phyloP scores from a whole-genome alignment of 345 rosid species.

The Microthlaspi erraticum region DNA sequence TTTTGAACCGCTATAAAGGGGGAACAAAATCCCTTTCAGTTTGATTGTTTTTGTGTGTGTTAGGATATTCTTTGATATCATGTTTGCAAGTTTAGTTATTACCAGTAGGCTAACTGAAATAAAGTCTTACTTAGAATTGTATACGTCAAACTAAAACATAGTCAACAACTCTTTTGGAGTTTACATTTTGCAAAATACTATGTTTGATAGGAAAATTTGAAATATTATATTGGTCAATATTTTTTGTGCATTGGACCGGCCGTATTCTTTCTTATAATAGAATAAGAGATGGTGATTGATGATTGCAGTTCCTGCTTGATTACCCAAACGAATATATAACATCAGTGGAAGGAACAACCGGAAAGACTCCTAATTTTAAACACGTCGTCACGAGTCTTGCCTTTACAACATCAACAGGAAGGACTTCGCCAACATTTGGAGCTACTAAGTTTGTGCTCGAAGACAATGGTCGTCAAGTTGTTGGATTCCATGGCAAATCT shows the following conservation, averaged over 20 bases:
- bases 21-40: background rate
- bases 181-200: too few species aligned
- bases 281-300: background rate
- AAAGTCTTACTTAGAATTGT: too few species aligned
- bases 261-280: too few species aligned
- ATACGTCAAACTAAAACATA: background rate
- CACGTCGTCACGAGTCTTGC: conserved; percentile 12
- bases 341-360: conserved; percentile 13
- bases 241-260: too few species aligned
- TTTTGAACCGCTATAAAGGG: background rate
- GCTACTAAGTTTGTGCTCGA: conserved; percentile 21
- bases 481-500: conserved; percentile 14
- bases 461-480: conserved; percentile 23
- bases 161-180: too few species aligned
- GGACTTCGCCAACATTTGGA: conserved; percentile 21
- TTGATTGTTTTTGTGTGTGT: background rate
- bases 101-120: background rate
- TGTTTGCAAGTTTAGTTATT: background rate
- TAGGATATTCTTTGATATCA: background rate
- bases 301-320: conserved; percentile 19
- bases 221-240: too few species aligned
- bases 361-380: too few species aligned
- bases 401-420: conserved; percentile 12
- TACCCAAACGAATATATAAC: background rate
- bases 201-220: too few species aligned